phyloP scores from a whole-genome alignment of 805 yeast genomes.

The Pichia thaimueangensis region DNA sequence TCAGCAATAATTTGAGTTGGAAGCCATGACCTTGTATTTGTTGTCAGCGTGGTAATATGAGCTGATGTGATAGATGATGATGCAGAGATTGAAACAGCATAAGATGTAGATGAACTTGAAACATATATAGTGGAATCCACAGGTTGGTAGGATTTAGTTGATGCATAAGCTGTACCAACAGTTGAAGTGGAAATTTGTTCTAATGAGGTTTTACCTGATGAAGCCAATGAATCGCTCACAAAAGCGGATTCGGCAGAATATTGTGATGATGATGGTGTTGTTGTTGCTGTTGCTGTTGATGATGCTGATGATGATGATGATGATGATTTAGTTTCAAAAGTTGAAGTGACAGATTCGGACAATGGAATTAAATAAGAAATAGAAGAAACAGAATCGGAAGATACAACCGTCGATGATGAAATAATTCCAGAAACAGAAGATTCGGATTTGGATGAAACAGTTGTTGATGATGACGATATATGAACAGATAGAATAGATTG shows the following conservation, averaged over 20 bases:
- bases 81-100: not conserved
- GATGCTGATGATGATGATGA: not conserved
- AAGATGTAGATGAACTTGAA: constrained; percentile 5
- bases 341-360: too few relatives aligned
- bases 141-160: too few relatives aligned
- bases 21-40: constrained; percentile 11
- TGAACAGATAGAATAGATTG: not conserved
- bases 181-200: too few relatives aligned
- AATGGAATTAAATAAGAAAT: too few relatives aligned
- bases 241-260: too few relatives aligned
- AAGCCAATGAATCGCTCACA: too few relatives aligned
- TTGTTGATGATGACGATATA: not conserved
- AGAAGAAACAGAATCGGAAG: too few relatives aligned
- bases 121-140: not conserved
- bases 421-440: not conserved
- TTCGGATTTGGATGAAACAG: not conserved
- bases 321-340: not conserved
- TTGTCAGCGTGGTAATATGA: not conserved
- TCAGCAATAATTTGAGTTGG: constrained; percentile 16
- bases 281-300: not conserved
- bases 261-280: not conserved
- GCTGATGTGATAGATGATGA: constrained; percentile 1
- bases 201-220: too few relatives aligned
- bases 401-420: not conserved
- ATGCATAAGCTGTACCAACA: too few relatives aligned